Evolutionary conservation across 345 rosid species (phyloP), one percentile per base, ranked within the genome.

Genomic region (Salix suchowensis): DNA sequence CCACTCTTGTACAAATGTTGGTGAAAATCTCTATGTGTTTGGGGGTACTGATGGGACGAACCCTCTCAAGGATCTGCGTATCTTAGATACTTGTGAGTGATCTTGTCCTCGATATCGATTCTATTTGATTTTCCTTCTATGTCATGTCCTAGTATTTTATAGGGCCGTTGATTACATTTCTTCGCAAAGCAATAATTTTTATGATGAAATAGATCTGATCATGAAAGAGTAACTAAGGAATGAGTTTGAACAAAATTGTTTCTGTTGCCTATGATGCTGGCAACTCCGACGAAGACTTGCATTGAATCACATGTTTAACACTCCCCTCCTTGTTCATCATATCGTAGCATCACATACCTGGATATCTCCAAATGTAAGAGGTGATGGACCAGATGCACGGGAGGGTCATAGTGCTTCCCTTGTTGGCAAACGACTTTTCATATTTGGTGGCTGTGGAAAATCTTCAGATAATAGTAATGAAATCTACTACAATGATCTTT

Each of bases 361-460:
- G 99, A 83, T 82, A 77, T 87, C 94, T 68, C 99, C 98, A 28
- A 87, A 85, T 80, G 87, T 92, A 70, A 91, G 95, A 85, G 99
- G 98, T 36, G 97, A 92, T 44, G 99, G 93, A 70, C 98, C 98
- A 8, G 89, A 86, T 82, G 92, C 97, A 72, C 91, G 99, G 78
- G 99, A 96, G 84, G 97, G 97, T 80, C 98, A 96, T 80, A 86
- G 90, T 75, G 97, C 99, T 65, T 90, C 97, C 9, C 91, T 94
- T 68, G 94, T 96, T 82, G 97, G 98, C 16, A 94, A 86, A 91
- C 85, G 91, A 32, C 88, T 96, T 54, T 96, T 90, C 80, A 82
- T 94, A 82, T 93, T 94, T 87, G 99, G 99, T 74, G 99, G 99
- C 64, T 90, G 93, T 67, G 98, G 98, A 65, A 91, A 91, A 86